Evolutionary conservation across 73 alveolate genomes (phyloP).

Genomic region (Paramecium primaurelia): DNA sequence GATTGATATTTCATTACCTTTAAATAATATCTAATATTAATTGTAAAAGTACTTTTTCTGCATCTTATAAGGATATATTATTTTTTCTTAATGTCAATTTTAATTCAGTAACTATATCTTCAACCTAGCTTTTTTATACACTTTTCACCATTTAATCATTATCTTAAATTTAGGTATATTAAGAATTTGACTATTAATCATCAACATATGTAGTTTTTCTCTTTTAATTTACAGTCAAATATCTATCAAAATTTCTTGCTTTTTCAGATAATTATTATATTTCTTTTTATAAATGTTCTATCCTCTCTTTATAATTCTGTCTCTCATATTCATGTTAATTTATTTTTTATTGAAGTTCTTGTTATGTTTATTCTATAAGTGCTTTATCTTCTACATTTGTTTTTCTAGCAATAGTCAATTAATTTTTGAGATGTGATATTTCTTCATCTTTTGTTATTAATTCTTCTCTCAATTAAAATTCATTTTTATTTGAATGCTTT

Average conservation of each 20-base stretch:
- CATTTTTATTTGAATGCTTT: not conserved
- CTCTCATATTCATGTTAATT: not conserved
- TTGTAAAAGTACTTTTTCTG: not conserved
- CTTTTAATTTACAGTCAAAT: not conserved
- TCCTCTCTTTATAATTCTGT: not conserved
- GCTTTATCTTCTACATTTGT: not conserved
- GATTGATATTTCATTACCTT: not conserved
- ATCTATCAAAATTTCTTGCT: not conserved
- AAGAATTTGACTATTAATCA: not conserved
- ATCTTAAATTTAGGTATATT: not conserved
- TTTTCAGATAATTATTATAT: not conserved
- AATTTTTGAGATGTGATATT: not conserved
- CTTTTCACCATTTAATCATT: not conserved
- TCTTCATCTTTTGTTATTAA: constrained; percentile 5
- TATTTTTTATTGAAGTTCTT: not conserved
- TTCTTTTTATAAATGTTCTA: not conserved
- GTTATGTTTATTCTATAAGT: not conserved
- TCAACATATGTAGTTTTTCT: not conserved
- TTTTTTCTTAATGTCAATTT: not conserved
- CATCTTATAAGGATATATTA: not conserved
- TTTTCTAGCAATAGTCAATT: not conserved
- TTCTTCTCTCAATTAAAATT: not conserved
- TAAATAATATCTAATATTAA: not conserved
- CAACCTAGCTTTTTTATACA: not conserved
- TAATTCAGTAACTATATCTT: not conserved